Evolutionary conservation across 148 eudicot species (phyloP), one percentile per base, ranked within the genome.

Genomic region (Talinum fruticosum): DNA sequence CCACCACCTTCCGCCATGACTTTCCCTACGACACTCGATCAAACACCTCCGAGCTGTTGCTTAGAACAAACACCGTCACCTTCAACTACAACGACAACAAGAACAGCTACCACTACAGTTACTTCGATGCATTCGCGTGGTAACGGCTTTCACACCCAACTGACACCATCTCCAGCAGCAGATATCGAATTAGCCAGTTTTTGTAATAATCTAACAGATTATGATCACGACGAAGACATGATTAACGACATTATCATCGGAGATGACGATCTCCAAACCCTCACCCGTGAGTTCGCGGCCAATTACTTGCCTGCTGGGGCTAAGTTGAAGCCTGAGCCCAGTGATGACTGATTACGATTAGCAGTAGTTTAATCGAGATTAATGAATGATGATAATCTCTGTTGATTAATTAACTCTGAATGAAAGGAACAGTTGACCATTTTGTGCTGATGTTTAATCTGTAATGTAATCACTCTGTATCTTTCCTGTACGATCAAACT

Each of bases 221-320:
- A 54, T 21, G 61, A 82, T 12, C 74, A 72, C 18, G 78, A 74
- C 12, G 75, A 61, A 5, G 21, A 51, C 5, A 16, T 51, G 57
- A 51, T 15, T 51, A 51, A 16, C 2, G 28, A 61, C 62, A 54
- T 53, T 73, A 10, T 51, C 2, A 28, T 75, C n/a, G 87, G 78
- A 3, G 85, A 83, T 16, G 88, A 76, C 26, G 87, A 89, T 76
- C 88, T 87, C 7, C 87, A 79, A 34, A 70, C 82, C 2, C 74
- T 89, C 19, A 82, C 89, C 8, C 81, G 82, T 16, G 89, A 83
- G 49, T 85, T 87, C 33, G 81, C 87, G 33, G 82, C 88, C n/a
- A 85, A 82, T 72, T 87, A 83, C 76, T 71, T 81, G 26, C 84
- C 88, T 0, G 84, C 88, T 0, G 84, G 84, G 18, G 85, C 82